Percentiles rank a stretch among this genome's conserved stretches.
Conservation (phyloP, 805 yeast genomes). For the Hagleromyces aurorensis region DNA sequence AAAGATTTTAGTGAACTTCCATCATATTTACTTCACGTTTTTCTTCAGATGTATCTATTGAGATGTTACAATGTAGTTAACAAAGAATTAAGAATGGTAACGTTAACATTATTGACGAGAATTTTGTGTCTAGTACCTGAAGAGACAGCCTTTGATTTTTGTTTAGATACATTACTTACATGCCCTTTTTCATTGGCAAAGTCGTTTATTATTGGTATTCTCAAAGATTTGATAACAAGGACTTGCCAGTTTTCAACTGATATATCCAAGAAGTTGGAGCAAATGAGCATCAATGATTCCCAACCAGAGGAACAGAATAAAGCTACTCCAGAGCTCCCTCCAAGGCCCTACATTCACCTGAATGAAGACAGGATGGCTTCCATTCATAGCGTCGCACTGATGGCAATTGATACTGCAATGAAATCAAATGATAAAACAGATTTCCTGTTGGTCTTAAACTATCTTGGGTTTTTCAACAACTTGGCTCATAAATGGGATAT, state of each 20-base stretch:
- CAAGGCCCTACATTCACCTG: conserved; percentile 33
- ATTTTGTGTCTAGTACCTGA: conserved; percentile 54
- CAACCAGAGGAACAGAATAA: conserved; percentile 2
- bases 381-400: conserved; percentile 27
- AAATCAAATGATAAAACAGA: conserved; percentile 10
- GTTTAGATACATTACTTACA: conserved; percentile 52
- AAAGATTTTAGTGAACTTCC: conserved; percentile 22
- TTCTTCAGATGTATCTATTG: conserved; percentile 36
- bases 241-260: conserved; percentile 9
- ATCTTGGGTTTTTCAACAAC: conserved; percentile 44
- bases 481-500: conserved; percentile 31
- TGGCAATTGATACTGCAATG: conserved; percentile 18
- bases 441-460: conserved; percentile 37
- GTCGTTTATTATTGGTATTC: conserved; percentile 53
- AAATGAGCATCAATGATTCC: conserved; percentile 4
- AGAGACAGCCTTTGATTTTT: conserved; percentile 46
- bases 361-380: conserved; percentile 34
- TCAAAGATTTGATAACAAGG: conserved; percentile 56
- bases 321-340: conserved; percentile 15
- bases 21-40: conserved; percentile 30
- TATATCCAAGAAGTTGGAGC: conserved; percentile 4
- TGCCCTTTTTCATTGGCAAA: conserved; percentile 61
- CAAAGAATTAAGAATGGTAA: conserved; percentile 35
- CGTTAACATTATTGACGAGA: conserved; percentile 56
- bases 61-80: conserved; percentile 32